Evolutionary conservation across 495 filamentous ascomycete genomes (phyloP), one percentile per base, ranked within the genome.

Genomic region (Talaromyces proteolyticus): DNA sequence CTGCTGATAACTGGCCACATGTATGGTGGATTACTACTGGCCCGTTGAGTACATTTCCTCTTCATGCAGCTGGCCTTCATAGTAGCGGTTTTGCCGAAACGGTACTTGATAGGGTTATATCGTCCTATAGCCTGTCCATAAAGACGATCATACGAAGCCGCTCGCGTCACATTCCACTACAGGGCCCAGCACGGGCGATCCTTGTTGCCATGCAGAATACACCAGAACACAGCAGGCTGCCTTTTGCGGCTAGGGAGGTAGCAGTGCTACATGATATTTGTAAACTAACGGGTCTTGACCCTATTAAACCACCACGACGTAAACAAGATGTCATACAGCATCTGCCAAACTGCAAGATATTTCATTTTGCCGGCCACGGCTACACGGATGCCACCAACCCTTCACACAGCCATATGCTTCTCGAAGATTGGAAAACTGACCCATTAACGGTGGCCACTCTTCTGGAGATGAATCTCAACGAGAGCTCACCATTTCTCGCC

Each of bases 51-150:
- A n/a, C 41, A 18, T 36, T 57, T 18, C 57, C 55, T 6, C 18
- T 61, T 18, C 52, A 61, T 50, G 55, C 58, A 7, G 55, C 55
- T n/a, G 52, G 55, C 18, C 0, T 16, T 22, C 48, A 55, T 25
- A 16, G 2, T n/a, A 43, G 7, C 14, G 20, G 47, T 1, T 46
- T 22, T 16, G 16, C 19, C 12, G 44, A 58, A 23, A 60, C 54
- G 0, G 59, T 57, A 0, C 42, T 62, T 10, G 59, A 62, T 39
- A 19, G 59, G 26, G 60, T 55, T 4, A 53, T 65, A 21, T 65
- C 61, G n/a, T 65, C 61, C 1, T 65, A 65, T 49, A 58, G 46
- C 39, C 50, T 53, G 4, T 65, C 59, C 12, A 46, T 62, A 29
- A 58, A 58, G 43, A 50, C 57, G 39, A 16, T 65, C 8, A 38